phyloP scores from a whole-genome alignment of 371 early-diverging fungal genomes.

The Vairimorpha apis region DNA sequence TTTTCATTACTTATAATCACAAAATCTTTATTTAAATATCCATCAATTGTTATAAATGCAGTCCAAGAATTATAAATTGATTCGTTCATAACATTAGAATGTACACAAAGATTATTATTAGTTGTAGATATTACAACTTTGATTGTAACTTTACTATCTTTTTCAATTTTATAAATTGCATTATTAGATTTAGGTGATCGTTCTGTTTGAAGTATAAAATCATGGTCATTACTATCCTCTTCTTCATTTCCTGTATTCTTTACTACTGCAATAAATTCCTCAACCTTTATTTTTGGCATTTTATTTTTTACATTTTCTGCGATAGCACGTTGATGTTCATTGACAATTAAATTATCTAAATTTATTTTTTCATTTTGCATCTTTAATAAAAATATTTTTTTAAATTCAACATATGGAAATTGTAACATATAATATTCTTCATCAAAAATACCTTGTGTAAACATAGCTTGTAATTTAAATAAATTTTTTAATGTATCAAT shows the following conservation, averaged over 20 bases:
- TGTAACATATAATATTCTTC: constrained; percentile 56
- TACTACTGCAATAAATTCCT: constrained; percentile 31
- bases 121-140: neutral
- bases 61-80: constrained; percentile 12
- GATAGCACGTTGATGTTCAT: neutral
- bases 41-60: constrained; percentile 34
- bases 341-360: neutral
- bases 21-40: constrained; percentile 16
- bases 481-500: constrained; percentile 12
- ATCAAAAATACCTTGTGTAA: constrained; percentile 57
- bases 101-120: constrained; percentile 12
- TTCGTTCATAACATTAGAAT: constrained; percentile 16
- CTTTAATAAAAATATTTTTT: constrained; percentile 41
- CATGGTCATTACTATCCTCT: constrained; percentile 6
- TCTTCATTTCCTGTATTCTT: constrained; percentile 15
- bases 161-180: constrained; percentile 1
- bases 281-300: constrained; percentile 13
- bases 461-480: constrained; percentile 51
- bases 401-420: constrained; percentile 50
- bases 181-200: neutral
- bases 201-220: constrained; percentile 4
- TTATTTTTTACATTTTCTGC: constrained; percentile 4
- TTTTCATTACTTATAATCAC: constrained; percentile 15
- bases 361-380: constrained; percentile 27
- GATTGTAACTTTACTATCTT: constrained; percentile 19